These are phyloP conservation scores for Lumnitzera littorea DNA, from an alignment of 345 rosid genomes.

Conservation along the genomic window DNA sequence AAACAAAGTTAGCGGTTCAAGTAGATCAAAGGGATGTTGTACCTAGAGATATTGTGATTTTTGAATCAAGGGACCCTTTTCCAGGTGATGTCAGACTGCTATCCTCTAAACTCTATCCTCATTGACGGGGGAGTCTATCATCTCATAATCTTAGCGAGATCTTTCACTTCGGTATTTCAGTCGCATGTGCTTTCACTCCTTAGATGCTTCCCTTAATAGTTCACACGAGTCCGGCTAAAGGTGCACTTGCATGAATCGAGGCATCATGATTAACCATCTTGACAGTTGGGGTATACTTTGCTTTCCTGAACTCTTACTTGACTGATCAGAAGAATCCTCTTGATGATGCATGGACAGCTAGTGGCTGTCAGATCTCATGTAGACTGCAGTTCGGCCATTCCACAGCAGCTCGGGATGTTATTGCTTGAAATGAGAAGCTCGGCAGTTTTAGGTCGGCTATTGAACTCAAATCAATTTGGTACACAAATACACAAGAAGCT, in stretches of 20 bases:
- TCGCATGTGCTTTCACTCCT: conserved; percentile 68
- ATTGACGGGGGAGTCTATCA: conserved; percentile 58
- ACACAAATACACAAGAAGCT: too few species aligned
- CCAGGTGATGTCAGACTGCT: conserved; percentile 68
- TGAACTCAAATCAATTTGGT: too few species aligned
- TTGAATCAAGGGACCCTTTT: conserved; percentile 66
- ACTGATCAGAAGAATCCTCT: conserved; percentile 69
- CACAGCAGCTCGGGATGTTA: too few species aligned
- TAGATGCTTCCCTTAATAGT: conserved; percentile 74
- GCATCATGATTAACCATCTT: conserved; percentile 47
- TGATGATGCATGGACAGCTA: conserved; percentile 35
- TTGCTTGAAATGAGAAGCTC: too few species aligned
- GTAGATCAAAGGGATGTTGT: conserved; percentile 66
- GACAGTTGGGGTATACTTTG: conserved; percentile 47
- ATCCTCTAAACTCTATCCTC: conserved; percentile 63
- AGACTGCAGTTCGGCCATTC: too few species aligned
- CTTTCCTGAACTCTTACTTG: conserved; percentile 65
- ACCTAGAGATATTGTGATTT: conserved; percentile 61
- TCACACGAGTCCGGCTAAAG: conserved; percentile 66
- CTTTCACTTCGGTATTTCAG: conserved; percentile 51
- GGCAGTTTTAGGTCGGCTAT: too few species aligned
- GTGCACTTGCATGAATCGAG: conserved; percentile 70
- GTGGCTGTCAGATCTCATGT: too few species aligned
- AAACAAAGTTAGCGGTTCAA: conserved; percentile 57
- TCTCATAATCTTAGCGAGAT: conserved; percentile 33